Percentiles rank a stretch among this genome's conserved stretches.
Evolutionary conservation across 31 red algal species (phyloP).

Genomic region (Pterothamnion heteromorphum): DNA sequence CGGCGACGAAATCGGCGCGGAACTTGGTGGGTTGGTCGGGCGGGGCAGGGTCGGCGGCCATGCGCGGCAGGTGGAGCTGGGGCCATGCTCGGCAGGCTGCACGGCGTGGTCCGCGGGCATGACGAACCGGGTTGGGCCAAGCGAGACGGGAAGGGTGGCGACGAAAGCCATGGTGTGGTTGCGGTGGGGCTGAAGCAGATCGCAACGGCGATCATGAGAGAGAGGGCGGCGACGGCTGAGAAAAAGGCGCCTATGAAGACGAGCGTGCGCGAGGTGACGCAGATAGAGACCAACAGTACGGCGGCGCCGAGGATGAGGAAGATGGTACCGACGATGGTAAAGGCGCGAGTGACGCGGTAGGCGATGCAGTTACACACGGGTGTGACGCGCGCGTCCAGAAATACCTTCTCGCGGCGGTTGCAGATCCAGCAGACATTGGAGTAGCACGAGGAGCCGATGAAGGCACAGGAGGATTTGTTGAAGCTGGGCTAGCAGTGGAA

Average conservation of each 20-base stretch:
- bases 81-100: too few species aligned
- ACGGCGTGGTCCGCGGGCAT: too few species aligned
- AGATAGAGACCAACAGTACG: constrained; percentile 56
- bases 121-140: too few species aligned
- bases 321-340: constrained; percentile 61
- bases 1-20: too few species aligned
- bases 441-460: constrained; percentile 67
- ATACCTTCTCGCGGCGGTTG: constrained; percentile 47
- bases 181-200: constrained; percentile 55
- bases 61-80: too few species aligned
- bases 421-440: constrained; percentile 67
- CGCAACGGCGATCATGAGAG: constrained; percentile 71
- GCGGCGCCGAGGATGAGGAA: constrained; percentile 58
- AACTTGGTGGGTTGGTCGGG: too few species aligned
- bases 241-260: constrained; percentile 30
- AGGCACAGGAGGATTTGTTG: constrained; percentile 57
- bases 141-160: too few species aligned
- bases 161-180: too few species aligned
- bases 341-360: constrained; percentile 64
- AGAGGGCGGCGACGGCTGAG: constrained; percentile 52
- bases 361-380: constrained; percentile 59
- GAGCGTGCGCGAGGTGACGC: constrained; percentile 42
- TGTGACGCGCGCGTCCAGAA: constrained; percentile 45
- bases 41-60: too few species aligned
- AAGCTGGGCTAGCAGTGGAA: constrained; percentile 43